A percentile compares a stretch with the other conserved stretches of the same genome.
These are phyloP conservation scores for Hanseniaspora guilliermondii DNA, from an alignment of 805 yeast species.

Conservation along the genomic window DNA sequence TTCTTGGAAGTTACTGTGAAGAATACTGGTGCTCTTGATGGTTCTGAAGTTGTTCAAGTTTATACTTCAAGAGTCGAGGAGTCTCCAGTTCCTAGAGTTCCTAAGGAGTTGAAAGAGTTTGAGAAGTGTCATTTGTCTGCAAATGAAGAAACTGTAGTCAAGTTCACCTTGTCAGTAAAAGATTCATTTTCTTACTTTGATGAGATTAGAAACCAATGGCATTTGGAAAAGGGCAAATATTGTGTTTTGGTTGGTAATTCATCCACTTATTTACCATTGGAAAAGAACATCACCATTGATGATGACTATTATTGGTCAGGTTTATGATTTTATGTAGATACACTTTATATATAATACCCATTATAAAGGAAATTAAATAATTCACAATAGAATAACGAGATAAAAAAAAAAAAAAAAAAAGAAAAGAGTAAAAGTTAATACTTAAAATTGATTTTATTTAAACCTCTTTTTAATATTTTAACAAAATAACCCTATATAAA, in stretches of 20 bases:
- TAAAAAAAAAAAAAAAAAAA: too few relatives aligned
- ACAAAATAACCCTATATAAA: not conserved
- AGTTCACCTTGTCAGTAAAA: slow-evolving; percentile 31
- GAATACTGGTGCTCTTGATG: slow-evolving; percentile 38
- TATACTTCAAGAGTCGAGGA: slow-evolving; percentile 31
- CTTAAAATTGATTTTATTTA: too few relatives aligned
- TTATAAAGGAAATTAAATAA: not conserved
- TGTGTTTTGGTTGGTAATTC: slow-evolving; percentile 35
- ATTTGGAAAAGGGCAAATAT: slow-evolving; percentile 39
- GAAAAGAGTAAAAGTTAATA: too few relatives aligned
- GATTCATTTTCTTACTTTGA: slow-evolving; percentile 45
- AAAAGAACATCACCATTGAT: slow-evolving; percentile 18
- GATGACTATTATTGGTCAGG: slow-evolving; percentile 21
- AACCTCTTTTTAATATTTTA: not conserved
- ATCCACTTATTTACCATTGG: slow-evolving; percentile 21
- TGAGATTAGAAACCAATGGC: slow-evolving; percentile 38
- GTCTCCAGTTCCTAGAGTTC: slow-evolving; percentile 35
- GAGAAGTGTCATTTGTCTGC: slow-evolving; percentile 36
- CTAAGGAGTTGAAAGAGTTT: slow-evolving; percentile 49
- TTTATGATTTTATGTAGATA: not conserved
- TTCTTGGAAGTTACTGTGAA: slow-evolving; percentile 30
- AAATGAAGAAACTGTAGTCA: slow-evolving; percentile 32
- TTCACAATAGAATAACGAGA: too few relatives aligned
- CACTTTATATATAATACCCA: not conserved
- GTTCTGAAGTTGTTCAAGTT: slow-evolving; percentile 45